These are phyloP conservation scores for Botrytis tulipae DNA, from an alignment of 2,329 filamentous ascomycete genomes.

Conservation along the genomic window DNA sequence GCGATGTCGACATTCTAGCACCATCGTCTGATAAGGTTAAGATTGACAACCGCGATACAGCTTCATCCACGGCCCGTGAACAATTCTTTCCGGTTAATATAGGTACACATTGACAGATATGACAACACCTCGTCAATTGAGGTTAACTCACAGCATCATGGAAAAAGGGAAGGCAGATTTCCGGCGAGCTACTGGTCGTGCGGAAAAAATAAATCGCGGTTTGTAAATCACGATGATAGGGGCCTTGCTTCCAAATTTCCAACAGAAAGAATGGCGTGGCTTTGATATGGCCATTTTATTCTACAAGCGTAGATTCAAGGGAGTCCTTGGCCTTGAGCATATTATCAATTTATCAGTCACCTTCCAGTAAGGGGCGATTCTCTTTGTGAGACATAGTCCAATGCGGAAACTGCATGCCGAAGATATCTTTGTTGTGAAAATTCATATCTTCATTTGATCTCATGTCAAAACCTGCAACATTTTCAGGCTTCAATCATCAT, in stretches of 20 bases:
- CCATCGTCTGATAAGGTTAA: background rate
- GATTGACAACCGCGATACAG: background rate
- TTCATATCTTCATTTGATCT: background rate
- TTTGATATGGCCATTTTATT: background rate
- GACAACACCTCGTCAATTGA: background rate
- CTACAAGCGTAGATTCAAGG: background rate
- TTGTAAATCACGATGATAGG: background rate
- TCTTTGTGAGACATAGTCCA: conserved; percentile 16
- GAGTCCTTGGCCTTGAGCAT: background rate
- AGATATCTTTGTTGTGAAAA: conserved; percentile 18
- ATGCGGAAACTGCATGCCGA: conserved; percentile 15
- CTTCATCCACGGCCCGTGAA: background rate
- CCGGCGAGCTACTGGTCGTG: background rate
- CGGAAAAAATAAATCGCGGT: background rate
- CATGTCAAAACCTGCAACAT: background rate
- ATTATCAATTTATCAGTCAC: background rate
- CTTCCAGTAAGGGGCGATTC: background rate
- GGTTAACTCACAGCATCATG: background rate
- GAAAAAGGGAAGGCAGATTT: background rate
- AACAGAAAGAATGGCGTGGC: background rate
- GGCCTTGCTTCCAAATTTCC: background rate
- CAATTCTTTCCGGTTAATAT: background rate
- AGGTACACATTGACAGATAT: background rate
- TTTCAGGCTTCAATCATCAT: background rate
- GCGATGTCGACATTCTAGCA: background rate